Evolutionary conservation across 2,329 filamentous ascomycete genomes (phyloP).

Genomic region (Fusarium sp.): DNA sequence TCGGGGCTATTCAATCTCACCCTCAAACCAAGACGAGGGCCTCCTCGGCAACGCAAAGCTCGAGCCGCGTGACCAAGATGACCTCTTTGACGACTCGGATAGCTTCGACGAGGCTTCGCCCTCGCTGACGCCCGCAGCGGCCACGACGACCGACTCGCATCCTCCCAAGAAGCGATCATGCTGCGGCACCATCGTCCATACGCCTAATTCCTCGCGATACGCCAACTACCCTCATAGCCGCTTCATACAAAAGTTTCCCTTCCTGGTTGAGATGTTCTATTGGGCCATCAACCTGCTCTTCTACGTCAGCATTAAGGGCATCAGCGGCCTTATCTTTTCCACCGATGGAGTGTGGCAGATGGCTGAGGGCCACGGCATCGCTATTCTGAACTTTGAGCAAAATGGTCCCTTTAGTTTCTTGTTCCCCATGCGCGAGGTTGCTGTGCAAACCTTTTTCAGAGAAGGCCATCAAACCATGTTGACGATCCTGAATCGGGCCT

Average conservation of each 20-base stretch:
- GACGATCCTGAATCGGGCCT: constrained; percentile 68
- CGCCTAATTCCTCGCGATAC: constrained; percentile 72
- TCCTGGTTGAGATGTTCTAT: constrained; percentile 80
- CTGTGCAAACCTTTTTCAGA: constrained; percentile 69
- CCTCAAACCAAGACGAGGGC: constrained; percentile 36
- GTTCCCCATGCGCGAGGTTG: constrained; percentile 64
- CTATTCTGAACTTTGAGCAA: constrained; percentile 67
- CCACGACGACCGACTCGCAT: constrained; percentile 41
- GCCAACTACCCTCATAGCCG: constrained; percentile 69
- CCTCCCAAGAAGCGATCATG: constrained; percentile 63
- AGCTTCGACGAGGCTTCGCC: constrained; percentile 33
- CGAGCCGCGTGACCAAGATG: constrained; percentile 40
- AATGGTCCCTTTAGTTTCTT: constrained; percentile 61
- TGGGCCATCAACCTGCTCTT: constrained; percentile 75
- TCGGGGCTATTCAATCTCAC: constrained; percentile 40
- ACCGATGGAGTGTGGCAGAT: constrained; percentile 64
- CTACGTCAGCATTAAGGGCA: constrained; percentile 56
- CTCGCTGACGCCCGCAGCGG: constrained; percentile 11
- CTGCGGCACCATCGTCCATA: constrained; percentile 62
- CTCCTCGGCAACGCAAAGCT: constrained; percentile 38
- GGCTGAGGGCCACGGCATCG: constrained; percentile 66
- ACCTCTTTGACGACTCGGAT: constrained; percentile 14
- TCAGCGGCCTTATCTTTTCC: constrained; percentile 49
- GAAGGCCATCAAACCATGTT: constrained; percentile 63
- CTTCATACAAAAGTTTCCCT: constrained; percentile 74